Percentiles rank a stretch among this genome's conserved stretches.
phyloP scores from a whole-genome alignment of 2,329 filamentous ascomycete species.

The Aurifilum marmelostoma region DNA sequence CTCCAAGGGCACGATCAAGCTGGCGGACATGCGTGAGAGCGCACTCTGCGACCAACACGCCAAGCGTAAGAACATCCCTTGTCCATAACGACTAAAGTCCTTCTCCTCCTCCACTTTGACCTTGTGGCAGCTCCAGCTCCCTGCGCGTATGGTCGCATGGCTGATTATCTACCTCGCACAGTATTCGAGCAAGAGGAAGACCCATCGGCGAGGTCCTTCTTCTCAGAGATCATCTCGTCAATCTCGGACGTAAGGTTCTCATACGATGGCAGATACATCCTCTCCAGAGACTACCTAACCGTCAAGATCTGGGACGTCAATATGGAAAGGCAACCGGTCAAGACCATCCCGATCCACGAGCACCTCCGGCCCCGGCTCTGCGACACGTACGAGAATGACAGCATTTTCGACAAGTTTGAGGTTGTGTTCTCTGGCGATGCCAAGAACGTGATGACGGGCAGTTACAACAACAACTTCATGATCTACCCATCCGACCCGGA shows the following conservation, averaged over 20 bases:
- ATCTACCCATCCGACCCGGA: slow-evolving; percentile 97
- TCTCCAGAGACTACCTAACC: slow-evolving; percentile 96
- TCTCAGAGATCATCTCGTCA: slow-evolving; percentile 98
- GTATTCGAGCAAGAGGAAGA: slow-evolving; percentile 99
- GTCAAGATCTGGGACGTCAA: slow-evolving; percentile 99
- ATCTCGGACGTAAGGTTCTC: slow-evolving; percentile 99
- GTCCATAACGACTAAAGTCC: too few relatives aligned
- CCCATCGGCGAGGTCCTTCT: slow-evolving; percentile 94
- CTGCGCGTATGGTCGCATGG: background rate
- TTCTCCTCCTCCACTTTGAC: background rate
- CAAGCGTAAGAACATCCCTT: slow-evolving; percentile 69
- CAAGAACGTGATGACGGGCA: slow-evolving; percentile 99
- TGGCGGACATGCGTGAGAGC: slow-evolving; percentile 97
- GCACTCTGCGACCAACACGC: slow-evolving; percentile 94
- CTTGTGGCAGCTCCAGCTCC: slow-evolving; percentile 16
- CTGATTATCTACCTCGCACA: slow-evolving; percentile 43
- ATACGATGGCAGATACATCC: slow-evolving; percentile 92
- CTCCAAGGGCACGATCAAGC: slow-evolving; percentile 97
- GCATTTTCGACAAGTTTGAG: slow-evolving; percentile 99
- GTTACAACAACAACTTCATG: slow-evolving; percentile 99
- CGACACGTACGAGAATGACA: slow-evolving; percentile 99
- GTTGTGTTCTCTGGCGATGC: slow-evolving; percentile 98
- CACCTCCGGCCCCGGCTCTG: slow-evolving; percentile 92
- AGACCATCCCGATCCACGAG: slow-evolving; percentile 98
- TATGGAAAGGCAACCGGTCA: slow-evolving; percentile 96